Evolutionary conservation across 2,329 filamentous ascomycete species (phyloP).

Genomic region (Trichoderma arundinaceum): DNA sequence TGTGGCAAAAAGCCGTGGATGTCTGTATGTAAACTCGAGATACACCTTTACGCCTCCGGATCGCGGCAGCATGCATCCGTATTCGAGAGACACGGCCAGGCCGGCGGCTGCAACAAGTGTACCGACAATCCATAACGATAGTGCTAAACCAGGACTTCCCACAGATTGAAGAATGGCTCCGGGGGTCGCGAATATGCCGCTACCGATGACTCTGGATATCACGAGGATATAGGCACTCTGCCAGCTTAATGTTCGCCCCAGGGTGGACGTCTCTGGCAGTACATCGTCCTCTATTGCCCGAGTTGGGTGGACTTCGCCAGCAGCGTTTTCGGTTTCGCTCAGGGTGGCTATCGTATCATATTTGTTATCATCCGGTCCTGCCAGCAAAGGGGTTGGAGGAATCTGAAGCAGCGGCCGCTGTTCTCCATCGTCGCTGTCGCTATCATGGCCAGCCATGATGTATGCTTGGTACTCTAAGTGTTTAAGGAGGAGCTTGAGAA

Average conservation of each 20-base stretch:
- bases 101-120: conserved; percentile 66
- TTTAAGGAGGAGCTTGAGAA: too few species aligned
- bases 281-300: conserved; percentile 60
- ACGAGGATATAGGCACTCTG: conserved; percentile 69
- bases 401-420: conserved; percentile 23
- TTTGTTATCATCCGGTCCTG: conserved; percentile 18
- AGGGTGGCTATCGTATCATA: conserved; percentile 11
- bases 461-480: not conserved
- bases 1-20: conserved; percentile 67
- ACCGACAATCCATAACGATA: conserved; percentile 68
- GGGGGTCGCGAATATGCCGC: conserved; percentile 74
- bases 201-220: conserved; percentile 71
- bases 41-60: conserved; percentile 74
- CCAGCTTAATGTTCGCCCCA: conserved; percentile 66
- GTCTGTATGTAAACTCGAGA: conserved; percentile 70
- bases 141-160: conserved; percentile 68
- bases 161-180: conserved; percentile 69
- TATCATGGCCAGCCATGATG: conserved; percentile 28
- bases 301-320: conserved; percentile 21
- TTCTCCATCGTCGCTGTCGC: conserved; percentile 2
- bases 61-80: conserved; percentile 72
- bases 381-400: not conserved
- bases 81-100: conserved; percentile 67
- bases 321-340: conserved; percentile 21
- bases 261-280: conserved; percentile 62